Evolutionary conservation across 306 rosid species (phyloP).

Genomic region (Abrus precatorius): DNA sequence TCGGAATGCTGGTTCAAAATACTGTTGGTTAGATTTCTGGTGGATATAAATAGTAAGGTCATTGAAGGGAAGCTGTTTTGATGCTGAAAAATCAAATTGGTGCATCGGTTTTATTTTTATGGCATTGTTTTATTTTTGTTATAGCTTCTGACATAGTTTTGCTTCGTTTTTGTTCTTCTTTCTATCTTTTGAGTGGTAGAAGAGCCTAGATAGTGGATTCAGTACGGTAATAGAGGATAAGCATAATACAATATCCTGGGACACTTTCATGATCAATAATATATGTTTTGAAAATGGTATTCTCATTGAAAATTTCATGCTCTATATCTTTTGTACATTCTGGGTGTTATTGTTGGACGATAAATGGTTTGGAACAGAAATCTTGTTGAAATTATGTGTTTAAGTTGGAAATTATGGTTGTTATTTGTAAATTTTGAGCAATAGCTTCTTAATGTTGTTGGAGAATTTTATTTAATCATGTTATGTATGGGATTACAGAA

Average conservation of each 20-base stretch:
- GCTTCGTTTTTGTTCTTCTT: slow-evolving; percentile 18
- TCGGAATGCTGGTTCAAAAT: slow-evolving; percentile 2
- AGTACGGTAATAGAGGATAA: neutral
- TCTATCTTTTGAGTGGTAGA: slow-evolving; percentile 39
- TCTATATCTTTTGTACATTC: neutral
- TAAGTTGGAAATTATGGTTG: neutral
- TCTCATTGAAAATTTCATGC: neutral
- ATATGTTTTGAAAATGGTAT: neutral
- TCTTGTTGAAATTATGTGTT: neutral
- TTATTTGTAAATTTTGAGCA: neutral
- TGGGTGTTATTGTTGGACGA: slow-evolving; percentile 3
- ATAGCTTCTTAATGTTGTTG: neutral
- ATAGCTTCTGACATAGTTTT: slow-evolving; percentile 5
- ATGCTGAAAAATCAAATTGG: slow-evolving; percentile 31
- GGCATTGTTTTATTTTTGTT: slow-evolving; percentile 8
- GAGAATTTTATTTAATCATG: neutral
- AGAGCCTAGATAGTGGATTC: neutral
- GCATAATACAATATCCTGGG: neutral
- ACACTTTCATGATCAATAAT: neutral
- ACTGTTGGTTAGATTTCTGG: slow-evolving; percentile 37
- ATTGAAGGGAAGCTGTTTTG: slow-evolving; percentile 30
- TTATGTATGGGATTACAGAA: neutral
- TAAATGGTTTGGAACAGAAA: neutral
- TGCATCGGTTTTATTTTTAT: slow-evolving; percentile 12
- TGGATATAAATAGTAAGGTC: slow-evolving; percentile 43